Conservation (phyloP, 139 green algal genomes). For the Diplosphaera chodatii region DNA sequence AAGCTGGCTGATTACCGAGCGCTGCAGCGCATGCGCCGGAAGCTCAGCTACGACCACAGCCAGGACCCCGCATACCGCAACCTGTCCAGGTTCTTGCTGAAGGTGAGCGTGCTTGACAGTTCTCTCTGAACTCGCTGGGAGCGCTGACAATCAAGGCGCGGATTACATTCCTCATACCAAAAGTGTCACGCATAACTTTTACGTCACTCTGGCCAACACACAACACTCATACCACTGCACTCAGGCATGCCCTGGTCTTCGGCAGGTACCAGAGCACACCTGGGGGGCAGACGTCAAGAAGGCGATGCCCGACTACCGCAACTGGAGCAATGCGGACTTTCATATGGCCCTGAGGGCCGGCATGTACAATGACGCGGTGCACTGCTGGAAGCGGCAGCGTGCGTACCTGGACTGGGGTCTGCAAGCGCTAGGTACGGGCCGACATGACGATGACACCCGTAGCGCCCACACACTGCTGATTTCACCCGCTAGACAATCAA, state of each 20-base stretch:
- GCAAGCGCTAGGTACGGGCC: slow-evolving; percentile 27
- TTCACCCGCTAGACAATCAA: too few relatives aligned
- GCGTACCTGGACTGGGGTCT: slow-evolving; percentile 44
- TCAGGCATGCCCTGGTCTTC: too few relatives aligned
- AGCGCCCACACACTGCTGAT: too few relatives aligned
- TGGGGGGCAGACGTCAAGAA: slow-evolving; percentile 48
- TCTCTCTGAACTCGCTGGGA: too few relatives aligned
- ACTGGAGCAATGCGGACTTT: slow-evolving; percentile 40
- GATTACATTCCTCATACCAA: too few relatives aligned
- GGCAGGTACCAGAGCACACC: slow-evolving; percentile 60
- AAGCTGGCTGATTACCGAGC: slow-evolving; percentile 38
- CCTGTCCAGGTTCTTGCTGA: slow-evolving; percentile 47
- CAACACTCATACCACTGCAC: too few relatives aligned
- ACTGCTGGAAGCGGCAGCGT: slow-evolving; percentile 41
- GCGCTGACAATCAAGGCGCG: too few relatives aligned
- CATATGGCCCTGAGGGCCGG: not conserved
- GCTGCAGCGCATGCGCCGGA: slow-evolving; percentile 26
- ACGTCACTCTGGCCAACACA: too few relatives aligned
- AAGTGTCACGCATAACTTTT: too few relatives aligned
- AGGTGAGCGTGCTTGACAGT: slow-evolving; percentile 19
- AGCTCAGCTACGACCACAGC: not conserved
- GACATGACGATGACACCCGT: too few relatives aligned
- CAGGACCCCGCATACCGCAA: slow-evolving; percentile 29
- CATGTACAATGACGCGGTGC: slow-evolving; percentile 17
- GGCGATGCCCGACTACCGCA: slow-evolving; percentile 18